Evolutionary conservation across 2,329 filamentous ascomycete genomes (phyloP), one percentile per base, ranked within the genome.

Genomic region (Microcyclosporella mali): DNA sequence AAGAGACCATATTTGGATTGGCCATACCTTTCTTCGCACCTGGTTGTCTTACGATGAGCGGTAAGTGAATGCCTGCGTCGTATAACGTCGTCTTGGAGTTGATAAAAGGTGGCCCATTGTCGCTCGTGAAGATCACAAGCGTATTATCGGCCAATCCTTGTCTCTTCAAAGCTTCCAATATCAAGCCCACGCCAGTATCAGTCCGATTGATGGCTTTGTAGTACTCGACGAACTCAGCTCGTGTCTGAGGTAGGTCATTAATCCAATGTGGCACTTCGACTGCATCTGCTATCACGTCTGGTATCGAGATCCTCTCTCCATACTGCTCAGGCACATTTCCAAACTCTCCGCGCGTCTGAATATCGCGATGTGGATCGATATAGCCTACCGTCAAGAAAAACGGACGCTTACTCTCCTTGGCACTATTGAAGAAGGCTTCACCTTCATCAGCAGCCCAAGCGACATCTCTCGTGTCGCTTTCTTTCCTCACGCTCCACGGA

Each of bases 21-120:
- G 62, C 51, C 2, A 62, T 41, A 1, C 57, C 57, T 2, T 54
- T 14, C 1, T 40, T n/a, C 0, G 31, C 28, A 0, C 59, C 58
- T 0, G 71, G 70, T 0, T 49, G 43, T 2, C 64, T 60, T 0
- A 74, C 51, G 4, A 74, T 56, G 3, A 73, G 56, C 0, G 71
- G 70, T 2, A 74, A 54, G 8, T 64, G 57, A 0, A 71, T 59
- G 12, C 72, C 71, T 0, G 71, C 68, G 39, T 74, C 71, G 49
- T 69, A 75, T 0, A 75, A 57, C 0, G 70, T 73, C 1, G 71
- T 74, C 51, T 73, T 73, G 7, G 71, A 73, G 53, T 75, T 74
- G 46, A 74, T 51, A 46, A 75, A 74, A 0, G 70, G 70, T 1
- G 70, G 62, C 0, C 71, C 71, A 30, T 74, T 74, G 41, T 75